phyloP scores from a whole-genome alignment of 371 early-diverging fungal genomes.

The Conidiobolus incongruus region DNA sequence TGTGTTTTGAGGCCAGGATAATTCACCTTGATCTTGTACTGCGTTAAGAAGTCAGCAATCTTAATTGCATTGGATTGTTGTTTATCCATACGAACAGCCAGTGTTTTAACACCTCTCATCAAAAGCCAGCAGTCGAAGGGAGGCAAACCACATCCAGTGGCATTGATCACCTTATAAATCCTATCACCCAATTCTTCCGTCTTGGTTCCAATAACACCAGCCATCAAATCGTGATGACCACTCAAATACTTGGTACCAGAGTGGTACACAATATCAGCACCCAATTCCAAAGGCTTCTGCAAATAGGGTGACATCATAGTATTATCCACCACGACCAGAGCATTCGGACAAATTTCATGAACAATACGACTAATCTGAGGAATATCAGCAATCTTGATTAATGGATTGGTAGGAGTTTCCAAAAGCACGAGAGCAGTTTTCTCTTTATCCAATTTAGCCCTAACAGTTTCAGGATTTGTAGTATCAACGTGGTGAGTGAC shows the following conservation, averaged over 20 bases:
- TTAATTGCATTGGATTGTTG: conserved; percentile 48
- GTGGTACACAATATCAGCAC: conserved; percentile 73
- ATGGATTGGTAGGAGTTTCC: conserved; percentile 81
- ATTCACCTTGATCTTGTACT: conserved; percentile 52
- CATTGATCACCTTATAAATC: conserved; percentile 66
- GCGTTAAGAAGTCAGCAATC: conserved; percentile 61
- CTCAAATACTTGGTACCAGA: conserved; percentile 75
- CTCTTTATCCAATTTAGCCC: conserved; percentile 29
- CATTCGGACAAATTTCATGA: conserved; percentile 36
- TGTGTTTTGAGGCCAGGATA: conserved; percentile 75
- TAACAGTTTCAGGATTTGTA: conserved; percentile 31
- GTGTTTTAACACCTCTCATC: conserved; percentile 69
- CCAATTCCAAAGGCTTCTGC: conserved; percentile 63
- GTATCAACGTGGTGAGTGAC: conserved; percentile 69
- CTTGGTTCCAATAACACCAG: conserved; percentile 62
- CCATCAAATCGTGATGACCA: conserved; percentile 88
- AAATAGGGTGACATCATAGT: conserved; percentile 85
- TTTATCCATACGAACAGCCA: conserved; percentile 69
- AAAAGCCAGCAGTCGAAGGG: conserved; percentile 78
- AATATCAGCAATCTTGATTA: conserved; percentile 67
- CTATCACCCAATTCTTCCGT: conserved; percentile 40
- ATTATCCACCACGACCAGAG: conserved; percentile 76
- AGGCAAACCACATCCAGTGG: conserved; percentile 71
- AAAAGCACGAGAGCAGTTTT: conserved; percentile 60
- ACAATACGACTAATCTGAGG: conserved; percentile 42